A percentile compares a stretch with the other conserved stretches of the same genome.
Conservation (phyloP, 148 eudicot species). For the Fagopyrum homotropicum region DNA sequence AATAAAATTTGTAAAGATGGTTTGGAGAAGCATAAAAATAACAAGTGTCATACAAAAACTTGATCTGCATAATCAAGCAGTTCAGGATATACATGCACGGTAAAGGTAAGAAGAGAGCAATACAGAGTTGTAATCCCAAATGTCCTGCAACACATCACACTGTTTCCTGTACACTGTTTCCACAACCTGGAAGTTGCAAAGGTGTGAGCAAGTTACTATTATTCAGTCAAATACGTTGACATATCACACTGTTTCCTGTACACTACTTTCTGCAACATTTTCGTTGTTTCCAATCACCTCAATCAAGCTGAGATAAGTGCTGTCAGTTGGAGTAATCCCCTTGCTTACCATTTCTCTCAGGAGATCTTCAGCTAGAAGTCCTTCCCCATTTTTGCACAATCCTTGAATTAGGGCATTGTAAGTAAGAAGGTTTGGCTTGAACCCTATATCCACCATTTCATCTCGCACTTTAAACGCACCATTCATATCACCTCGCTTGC, state of each 20-base stretch:
- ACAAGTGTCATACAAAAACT: slow-evolving; percentile 54
- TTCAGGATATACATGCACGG: slow-evolving; percentile 88
- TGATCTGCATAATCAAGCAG: slow-evolving; percentile 97
- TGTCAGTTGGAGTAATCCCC: slow-evolving; percentile 65
- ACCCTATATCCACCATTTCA: slow-evolving; percentile 59
- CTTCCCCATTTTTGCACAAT: slow-evolving; percentile 54
- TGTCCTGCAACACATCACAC: too few relatives aligned
- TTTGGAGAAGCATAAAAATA: slow-evolving; percentile 11
- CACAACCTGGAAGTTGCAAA: too few relatives aligned
- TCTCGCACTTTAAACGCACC: slow-evolving; percentile 62
- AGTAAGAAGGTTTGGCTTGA: slow-evolving; percentile 60
- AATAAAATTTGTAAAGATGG: background rate
- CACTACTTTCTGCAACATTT: slow-evolving; percentile 17
- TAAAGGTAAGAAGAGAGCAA: slow-evolving; percentile 88
- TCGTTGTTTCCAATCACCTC: slow-evolving; percentile 43
- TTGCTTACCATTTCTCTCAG: slow-evolving; percentile 57
- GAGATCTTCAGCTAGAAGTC: slow-evolving; percentile 48
- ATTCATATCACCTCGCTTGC: slow-evolving; percentile 62
- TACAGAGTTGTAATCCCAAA: slow-evolving; percentile 79
- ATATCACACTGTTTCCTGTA: background rate
- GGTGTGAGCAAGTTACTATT: too few relatives aligned
- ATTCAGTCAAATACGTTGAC: too few relatives aligned
- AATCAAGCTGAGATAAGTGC: slow-evolving; percentile 47
- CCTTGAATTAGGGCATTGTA: slow-evolving; percentile 81
- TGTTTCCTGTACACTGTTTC: too few relatives aligned